phyloP scores from a whole-genome alignment of 225 moss, liverwort and hornwort species.

The Marchantia paleacea region DNA sequence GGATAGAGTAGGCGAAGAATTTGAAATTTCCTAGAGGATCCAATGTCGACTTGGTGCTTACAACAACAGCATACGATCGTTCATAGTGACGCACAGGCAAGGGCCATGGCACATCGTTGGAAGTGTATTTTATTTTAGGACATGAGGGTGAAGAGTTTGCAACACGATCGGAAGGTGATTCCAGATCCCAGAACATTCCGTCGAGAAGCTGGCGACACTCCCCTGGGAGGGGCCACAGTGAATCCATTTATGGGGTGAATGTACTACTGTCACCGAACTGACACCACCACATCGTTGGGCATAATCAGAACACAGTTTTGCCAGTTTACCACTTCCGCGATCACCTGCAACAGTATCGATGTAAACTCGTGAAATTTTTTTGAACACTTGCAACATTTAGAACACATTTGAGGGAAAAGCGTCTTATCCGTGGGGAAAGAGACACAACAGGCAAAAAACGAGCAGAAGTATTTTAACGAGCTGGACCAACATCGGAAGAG shows the following conservation, averaged over 20 bases:
- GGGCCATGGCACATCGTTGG: conserved; percentile 34
- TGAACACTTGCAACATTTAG: too few species aligned
- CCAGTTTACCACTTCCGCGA: neutral
- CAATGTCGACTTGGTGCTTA: conserved; percentile 18
- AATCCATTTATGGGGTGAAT: conserved; percentile 18
- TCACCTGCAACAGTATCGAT: too few species aligned
- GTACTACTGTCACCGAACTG: neutral
- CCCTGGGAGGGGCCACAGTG: conserved; percentile 27
- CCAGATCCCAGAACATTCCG: neutral
- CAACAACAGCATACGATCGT: conserved; percentile 33
- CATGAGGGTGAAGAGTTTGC: conserved; percentile 15
- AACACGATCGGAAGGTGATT: conserved; percentile 8
- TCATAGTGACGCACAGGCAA: conserved; percentile 31
- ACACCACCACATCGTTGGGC: neutral
- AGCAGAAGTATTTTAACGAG: too few species aligned
- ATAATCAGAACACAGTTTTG: too few species aligned
- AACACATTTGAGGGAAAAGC: too few species aligned
- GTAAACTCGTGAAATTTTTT: too few species aligned
- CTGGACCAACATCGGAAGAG: too few species aligned
- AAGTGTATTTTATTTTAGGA: neutral
- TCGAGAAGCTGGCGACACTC: neutral
- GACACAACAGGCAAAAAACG: too few species aligned
- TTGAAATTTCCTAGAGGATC: conserved; percentile 25
- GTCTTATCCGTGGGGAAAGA: too few species aligned
- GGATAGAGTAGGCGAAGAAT: conserved; percentile 27